These are phyloP conservation scores for Dactylellina cionopaga DNA, from an alignment of 2,329 filamentous ascomycete genomes.

Conservation along the genomic window DNA sequence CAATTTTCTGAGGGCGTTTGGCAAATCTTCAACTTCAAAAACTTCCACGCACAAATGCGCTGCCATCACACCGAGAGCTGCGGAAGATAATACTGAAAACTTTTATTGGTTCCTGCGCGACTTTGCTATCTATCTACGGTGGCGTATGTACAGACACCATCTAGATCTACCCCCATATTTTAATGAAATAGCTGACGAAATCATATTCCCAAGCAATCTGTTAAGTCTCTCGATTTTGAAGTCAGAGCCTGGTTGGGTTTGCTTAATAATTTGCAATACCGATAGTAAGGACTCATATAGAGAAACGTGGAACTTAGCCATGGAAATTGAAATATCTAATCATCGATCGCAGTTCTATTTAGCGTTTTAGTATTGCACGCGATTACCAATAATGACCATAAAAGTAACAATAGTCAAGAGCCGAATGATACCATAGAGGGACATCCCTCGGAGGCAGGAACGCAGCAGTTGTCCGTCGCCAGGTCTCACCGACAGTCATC, in stretches of 20 bases:
- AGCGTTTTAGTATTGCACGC: slow-evolving; percentile 34
- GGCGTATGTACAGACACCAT: slow-evolving; percentile 2
- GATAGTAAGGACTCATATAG: slow-evolving; percentile 33
- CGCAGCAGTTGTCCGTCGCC: background rate
- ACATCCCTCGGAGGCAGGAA: background rate
- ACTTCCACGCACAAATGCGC: too few relatives aligned
- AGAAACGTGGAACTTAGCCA: background rate
- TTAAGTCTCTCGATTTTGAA: slow-evolving; percentile 18
- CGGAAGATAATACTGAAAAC: slow-evolving; percentile 12
- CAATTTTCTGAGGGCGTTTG: background rate
- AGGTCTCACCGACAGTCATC: background rate
- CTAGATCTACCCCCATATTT: background rate
- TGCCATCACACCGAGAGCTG: slow-evolving; percentile 2
- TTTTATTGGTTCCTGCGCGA: slow-evolving; percentile 17
- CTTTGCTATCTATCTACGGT: slow-evolving; percentile 15
- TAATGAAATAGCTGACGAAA: background rate
- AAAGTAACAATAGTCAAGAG: background rate
- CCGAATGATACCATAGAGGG: background rate
- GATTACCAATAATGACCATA: slow-evolving; percentile 36
- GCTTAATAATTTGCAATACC: slow-evolving; percentile 22
- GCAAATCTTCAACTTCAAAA: slow-evolving; percentile 4
- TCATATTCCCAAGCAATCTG: slow-evolving; percentile 16
- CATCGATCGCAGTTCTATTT: slow-evolving; percentile 45
- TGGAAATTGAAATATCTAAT: background rate
- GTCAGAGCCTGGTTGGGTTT: slow-evolving; percentile 34